Conservation (phyloP, 768 basidiomycete genomes). For the Lactarius pseudohatsudake region DNA sequence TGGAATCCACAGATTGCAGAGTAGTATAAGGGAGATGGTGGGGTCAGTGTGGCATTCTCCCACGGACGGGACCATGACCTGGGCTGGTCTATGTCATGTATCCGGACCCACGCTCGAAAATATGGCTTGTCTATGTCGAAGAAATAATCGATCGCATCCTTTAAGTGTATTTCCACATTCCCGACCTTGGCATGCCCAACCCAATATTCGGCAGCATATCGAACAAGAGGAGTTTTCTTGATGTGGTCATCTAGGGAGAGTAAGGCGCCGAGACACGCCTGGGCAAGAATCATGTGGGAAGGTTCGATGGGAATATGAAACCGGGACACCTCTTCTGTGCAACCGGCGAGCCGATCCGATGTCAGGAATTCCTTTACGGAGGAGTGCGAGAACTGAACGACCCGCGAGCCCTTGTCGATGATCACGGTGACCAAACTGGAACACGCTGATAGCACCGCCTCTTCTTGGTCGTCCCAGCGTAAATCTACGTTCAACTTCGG, state of each 20-base stretch:
- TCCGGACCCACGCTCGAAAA: not conserved
- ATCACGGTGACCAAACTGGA: not conserved
- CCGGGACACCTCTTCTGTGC: not conserved
- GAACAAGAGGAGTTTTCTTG: not conserved
- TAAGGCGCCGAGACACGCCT: not conserved
- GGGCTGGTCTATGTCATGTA: not conserved
- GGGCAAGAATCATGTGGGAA: constrained; percentile 1
- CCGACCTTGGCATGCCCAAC: not conserved
- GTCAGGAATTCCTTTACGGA: not conserved
- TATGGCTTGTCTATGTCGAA: not conserved
- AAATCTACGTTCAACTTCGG: not conserved
- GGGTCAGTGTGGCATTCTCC: too few relatives aligned
- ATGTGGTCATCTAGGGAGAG: not conserved
- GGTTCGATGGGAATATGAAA: not conserved
- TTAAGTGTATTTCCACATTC: not conserved
- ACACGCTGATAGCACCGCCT: not conserved
- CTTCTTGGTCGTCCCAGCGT: not conserved
- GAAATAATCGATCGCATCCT: not conserved
- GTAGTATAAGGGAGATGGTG: not conserved
- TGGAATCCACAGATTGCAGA: not conserved
- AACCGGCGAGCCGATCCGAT: not conserved
- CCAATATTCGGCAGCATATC: not conserved
- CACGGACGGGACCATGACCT: too few relatives aligned
- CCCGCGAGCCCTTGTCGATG: not conserved
- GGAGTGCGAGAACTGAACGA: not conserved